phyloP scores from a whole-genome alignment of 768 basidiomycete species.

The Hortiboletus flavorubellus region DNA sequence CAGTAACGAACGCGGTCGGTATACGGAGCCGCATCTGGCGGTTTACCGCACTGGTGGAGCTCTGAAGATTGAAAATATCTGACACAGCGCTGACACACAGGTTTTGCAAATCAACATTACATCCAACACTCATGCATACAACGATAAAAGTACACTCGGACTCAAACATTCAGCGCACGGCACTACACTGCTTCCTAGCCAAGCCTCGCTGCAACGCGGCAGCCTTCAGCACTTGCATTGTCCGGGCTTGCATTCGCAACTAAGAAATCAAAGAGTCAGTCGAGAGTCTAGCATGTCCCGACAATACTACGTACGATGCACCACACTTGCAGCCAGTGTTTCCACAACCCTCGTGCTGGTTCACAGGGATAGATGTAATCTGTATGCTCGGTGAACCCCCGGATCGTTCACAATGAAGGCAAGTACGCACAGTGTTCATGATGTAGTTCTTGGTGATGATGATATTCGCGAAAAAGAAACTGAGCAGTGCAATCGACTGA shows the following conservation, averaged over 20 bases:
- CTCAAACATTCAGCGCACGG: not conserved
- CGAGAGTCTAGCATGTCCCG: not conserved
- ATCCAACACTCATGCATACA: too few species aligned
- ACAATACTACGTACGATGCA: not conserved
- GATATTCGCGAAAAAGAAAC: not conserved
- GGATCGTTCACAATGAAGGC: not conserved
- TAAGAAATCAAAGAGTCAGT: not conserved
- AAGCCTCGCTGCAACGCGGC: not conserved
- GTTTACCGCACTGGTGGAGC: too few species aligned
- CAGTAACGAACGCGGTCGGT: too few species aligned
- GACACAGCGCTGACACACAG: too few species aligned
- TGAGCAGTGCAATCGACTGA: too few species aligned
- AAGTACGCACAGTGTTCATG: constrained; percentile 9
- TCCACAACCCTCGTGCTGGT: constrained; percentile 8
- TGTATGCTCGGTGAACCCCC: not conserved
- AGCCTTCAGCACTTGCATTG: not conserved
- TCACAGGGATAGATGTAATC: constrained; percentile 3
- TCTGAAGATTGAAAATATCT: too few species aligned
- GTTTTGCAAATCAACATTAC: too few species aligned
- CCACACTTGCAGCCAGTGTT: not conserved
- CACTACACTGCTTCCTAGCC: not conserved
- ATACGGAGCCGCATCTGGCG: too few species aligned
- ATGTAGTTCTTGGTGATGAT: not conserved
- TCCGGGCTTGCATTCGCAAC: not conserved
- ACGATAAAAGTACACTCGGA: not conserved